Base-by-base conservation (phyloP, 192 early-diverging fungal species). In the Gryganskiella cystojenkinii region DNA sequence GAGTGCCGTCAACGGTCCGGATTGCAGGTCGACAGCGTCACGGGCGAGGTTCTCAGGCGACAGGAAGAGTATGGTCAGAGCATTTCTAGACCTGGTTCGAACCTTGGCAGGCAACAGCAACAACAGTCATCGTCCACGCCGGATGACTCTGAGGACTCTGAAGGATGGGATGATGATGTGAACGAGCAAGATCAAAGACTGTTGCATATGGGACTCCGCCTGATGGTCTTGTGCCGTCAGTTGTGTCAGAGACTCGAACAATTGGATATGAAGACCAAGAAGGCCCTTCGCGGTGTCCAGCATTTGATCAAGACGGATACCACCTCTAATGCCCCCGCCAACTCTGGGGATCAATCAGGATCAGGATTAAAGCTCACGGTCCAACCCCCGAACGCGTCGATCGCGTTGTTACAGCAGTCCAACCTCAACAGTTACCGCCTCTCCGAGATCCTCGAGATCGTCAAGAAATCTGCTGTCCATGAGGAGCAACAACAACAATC, bases 141-240 rank as follows among this genome's bases (percentile, higher is more conserved):
- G 34, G 55, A 60, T 3, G 59, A 64, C 17, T 50, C 50, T n/a
- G 73, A 80, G 17, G 82, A 83, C 60, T 80, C 58, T n/a, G 63
- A 80, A 44, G 86, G 84, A 10, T 84, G 87, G 58, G 83, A 80
- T 37, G 67, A 71, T 3, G 83, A 84, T 44, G 81, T 79, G 10
- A 59, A 75, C 43, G 84, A 78, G 28, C 58, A 84, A 24, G 85
- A 86, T 30, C 89, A 91, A 37, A 87, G 91, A 67, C 75, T 81
- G 0, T 93, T 93, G 71, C 90, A 92, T 46, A 74, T 88, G 49
- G 92, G 88, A n/a, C 71, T 92, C 25, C 73, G 84, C 30, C 40
- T 91, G 17, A 80, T 93, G 62, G 88, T 80, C 15, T 64, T 90
- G 3, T 88, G 88, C 55, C 70, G 76, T 24, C 56, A 65, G 2